These are phyloP conservation scores for Candida xiaguanensis DNA, from an alignment of 805 yeast genomes.

Conservation along the genomic window DNA sequence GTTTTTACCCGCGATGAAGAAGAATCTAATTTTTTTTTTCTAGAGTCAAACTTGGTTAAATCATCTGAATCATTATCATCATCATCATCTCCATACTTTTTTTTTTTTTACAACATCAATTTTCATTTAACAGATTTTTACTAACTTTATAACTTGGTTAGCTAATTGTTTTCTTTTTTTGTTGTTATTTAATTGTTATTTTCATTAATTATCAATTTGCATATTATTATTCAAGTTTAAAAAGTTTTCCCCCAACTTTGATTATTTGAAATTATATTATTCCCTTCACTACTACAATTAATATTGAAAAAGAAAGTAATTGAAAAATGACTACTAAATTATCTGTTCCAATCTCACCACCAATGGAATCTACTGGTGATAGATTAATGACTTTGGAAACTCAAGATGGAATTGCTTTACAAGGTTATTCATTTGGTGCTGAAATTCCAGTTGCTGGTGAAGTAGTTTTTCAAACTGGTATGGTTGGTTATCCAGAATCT, in stretches of 20 bases:
- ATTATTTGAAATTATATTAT: no score
- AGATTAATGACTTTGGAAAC: slow-evolving; percentile 84
- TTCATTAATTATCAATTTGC: slow-evolving; percentile 1
- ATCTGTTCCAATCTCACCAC: slow-evolving; percentile 83
- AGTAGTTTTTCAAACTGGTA: slow-evolving; percentile 98
- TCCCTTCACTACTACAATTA: no score
- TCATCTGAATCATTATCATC: not conserved
- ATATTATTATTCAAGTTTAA: not conserved
- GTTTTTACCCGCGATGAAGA: no score
- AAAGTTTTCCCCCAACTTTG: slow-evolving; percentile 2
- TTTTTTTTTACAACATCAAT: slow-evolving; percentile 1
- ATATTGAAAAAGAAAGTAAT: not conserved
- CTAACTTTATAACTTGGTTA: no score
- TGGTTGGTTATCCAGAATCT: slow-evolving; percentile 99
- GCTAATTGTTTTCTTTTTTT: slow-evolving; percentile 2
- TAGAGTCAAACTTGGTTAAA: not conserved
- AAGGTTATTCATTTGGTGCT: slow-evolving; percentile 98
- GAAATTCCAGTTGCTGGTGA: slow-evolving; percentile 89
- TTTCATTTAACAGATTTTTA: not conserved
- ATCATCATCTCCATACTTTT: not conserved
- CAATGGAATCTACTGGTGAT: slow-evolving; percentile 80
- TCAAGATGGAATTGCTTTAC: slow-evolving; percentile 78
- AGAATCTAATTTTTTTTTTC: no score
- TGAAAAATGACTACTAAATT: slow-evolving; percentile 5
- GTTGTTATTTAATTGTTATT: slow-evolving; percentile 1